These are phyloP conservation scores for Leccinum arenicola DNA, from an alignment of 768 basidiomycete species.

Conservation along the genomic window DNA sequence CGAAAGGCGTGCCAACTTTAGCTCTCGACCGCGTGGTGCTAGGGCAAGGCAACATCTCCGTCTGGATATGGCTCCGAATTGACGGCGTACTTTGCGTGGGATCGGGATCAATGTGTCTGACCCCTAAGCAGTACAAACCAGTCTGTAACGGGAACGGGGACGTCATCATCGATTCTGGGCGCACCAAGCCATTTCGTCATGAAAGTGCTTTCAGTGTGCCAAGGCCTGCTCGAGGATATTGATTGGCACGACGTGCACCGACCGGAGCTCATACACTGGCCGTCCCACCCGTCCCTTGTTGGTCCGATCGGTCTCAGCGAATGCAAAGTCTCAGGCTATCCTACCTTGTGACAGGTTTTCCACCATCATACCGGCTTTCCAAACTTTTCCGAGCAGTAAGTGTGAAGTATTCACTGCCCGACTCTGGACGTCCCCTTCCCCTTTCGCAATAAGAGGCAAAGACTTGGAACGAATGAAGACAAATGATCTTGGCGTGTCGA, in stretches of 20 bases:
- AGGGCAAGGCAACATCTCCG: background rate
- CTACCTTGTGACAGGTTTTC: background rate
- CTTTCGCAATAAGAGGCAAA: too few species aligned
- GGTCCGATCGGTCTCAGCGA: constrained; percentile 10
- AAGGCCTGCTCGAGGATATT: constrained; percentile 1
- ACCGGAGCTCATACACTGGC: background rate
- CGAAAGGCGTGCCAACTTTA: background rate
- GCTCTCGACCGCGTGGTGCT: background rate
- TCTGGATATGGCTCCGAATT: background rate
- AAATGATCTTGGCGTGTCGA: too few species aligned
- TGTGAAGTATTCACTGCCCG: background rate
- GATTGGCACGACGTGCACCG: constrained; percentile 14
- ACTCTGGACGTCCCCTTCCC: background rate
- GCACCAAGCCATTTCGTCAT: constrained; percentile 10
- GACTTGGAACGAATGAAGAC: too few species aligned
- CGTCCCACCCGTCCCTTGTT: background rate
- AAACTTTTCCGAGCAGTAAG: background rate
- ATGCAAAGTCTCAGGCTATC: too few species aligned
- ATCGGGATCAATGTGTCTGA: background rate
- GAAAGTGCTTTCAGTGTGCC: constrained; percentile 18
- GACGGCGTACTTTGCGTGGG: background rate
- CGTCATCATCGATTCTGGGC: constrained; percentile 4
- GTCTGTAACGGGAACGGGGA: constrained; percentile 3
- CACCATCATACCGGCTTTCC: background rate
- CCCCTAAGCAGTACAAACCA: too few species aligned